These are phyloP conservation scores for Mayamaea pseudoterrestris DNA, from an alignment of 108 stramenopile genomes.

Conservation along the genomic window DNA sequence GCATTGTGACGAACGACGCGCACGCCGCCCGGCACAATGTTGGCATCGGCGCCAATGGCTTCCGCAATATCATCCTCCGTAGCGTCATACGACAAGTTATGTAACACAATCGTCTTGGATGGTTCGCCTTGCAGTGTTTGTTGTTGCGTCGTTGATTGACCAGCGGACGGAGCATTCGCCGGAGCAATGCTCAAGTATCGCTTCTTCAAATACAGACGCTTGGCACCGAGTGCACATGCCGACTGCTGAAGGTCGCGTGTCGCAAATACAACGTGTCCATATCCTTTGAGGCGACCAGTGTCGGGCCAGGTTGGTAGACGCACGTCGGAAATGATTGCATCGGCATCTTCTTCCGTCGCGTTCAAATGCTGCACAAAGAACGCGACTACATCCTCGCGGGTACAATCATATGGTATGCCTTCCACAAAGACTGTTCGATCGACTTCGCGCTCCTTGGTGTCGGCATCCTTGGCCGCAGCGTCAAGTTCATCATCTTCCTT, in stretches of 20 bases:
- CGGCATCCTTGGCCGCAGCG: neutral
- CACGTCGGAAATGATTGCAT: conserved; percentile 56
- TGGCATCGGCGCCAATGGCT: conserved; percentile 39
- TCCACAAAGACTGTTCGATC: conserved; percentile 82
- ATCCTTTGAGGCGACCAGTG: conserved; percentile 84
- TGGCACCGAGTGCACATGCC: conserved; percentile 58
- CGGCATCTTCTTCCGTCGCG: conserved; percentile 30
- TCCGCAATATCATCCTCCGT: conserved; percentile 67
- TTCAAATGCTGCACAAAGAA: conserved; percentile 56
- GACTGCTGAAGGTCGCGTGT: conserved; percentile 23
- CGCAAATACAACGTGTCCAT: conserved; percentile 86
- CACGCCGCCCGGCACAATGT: conserved; percentile 52
- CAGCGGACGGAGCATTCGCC: conserved; percentile 36
- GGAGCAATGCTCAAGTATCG: conserved; percentile 71
- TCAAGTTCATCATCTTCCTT: conserved; percentile 7
- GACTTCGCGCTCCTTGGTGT: conserved; percentile 12
- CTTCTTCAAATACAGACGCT: conserved; percentile 44
- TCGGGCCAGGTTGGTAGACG: conserved; percentile 92
- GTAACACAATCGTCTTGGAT: conserved; percentile 34
- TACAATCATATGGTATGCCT: conserved; percentile 76
- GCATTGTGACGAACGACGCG: conserved; percentile 54
- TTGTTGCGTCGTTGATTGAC: neutral
- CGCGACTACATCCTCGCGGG: conserved; percentile 47
- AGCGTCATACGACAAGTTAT: conserved; percentile 85
- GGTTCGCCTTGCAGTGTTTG: neutral